Conservation (phyloP, 139 green algal genomes). For the Eudorina sp. region DNA sequence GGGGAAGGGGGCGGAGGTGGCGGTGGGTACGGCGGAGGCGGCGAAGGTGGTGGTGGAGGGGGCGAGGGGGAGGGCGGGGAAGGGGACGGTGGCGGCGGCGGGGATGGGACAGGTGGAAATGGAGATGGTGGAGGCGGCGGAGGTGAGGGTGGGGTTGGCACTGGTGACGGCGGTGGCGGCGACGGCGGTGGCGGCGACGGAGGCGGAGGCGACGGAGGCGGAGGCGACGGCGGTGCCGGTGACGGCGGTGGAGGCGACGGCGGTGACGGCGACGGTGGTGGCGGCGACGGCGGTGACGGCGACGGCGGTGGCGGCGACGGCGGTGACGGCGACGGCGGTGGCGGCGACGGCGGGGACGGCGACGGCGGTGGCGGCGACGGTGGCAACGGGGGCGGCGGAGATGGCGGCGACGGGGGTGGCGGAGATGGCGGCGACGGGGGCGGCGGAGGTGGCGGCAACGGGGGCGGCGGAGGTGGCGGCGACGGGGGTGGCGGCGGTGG, state of each 20-base stretch:
- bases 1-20: too few relatives aligned
- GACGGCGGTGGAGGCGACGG: background rate
- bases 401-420: background rate
- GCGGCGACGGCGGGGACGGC: too few relatives aligned
- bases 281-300: background rate
- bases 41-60: background rate
- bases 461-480: background rate
- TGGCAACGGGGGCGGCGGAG: background rate
- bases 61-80: background rate
- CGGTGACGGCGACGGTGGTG: background rate
- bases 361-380: background rate
- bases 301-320: background rate
- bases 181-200: background rate
- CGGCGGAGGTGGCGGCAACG: background rate
- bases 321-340: background rate
- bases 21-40: background rate
- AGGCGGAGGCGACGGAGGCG: background rate
- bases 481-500: background rate
- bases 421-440: background rate
- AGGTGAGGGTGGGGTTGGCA: too few relatives aligned
- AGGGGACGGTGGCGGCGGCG: background rate
- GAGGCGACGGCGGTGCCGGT: background rate
- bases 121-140: background rate
- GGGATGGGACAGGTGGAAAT: too few relatives aligned
- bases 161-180: background rate